Percentiles rank a stretch among this genome's conserved stretches.
Evolutionary conservation across 495 filamentous ascomycete species (phyloP).

Genomic region (Terfezia boudieri): DNA sequence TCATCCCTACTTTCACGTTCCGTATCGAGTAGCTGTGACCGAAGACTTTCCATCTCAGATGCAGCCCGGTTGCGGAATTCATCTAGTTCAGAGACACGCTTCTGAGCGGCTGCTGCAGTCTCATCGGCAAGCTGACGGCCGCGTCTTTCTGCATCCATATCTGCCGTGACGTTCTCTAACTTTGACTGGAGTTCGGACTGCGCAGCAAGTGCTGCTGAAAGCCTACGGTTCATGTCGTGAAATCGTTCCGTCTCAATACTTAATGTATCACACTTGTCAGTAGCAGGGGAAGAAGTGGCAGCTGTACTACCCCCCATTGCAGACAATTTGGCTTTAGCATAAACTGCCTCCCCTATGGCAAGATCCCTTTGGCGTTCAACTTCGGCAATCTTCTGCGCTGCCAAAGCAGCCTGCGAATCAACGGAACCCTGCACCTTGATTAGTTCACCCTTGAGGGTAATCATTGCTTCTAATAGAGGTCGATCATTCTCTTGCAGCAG

Average conservation of each 20-base stretch:
- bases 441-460: slow-evolving; percentile 72
- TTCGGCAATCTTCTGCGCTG: slow-evolving; percentile 75
- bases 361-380: slow-evolving; percentile 82
- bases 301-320: slow-evolving; percentile 24
- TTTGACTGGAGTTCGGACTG: slow-evolving; percentile 55
- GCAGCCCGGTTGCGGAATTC: slow-evolving; percentile 55
- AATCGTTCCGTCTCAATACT: slow-evolving; percentile 18
- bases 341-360: slow-evolving; percentile 77
- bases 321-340: slow-evolving; percentile 80
- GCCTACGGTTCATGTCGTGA: slow-evolving; percentile 57
- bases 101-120: slow-evolving; percentile 58
- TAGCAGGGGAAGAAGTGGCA: not conserved
- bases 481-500: slow-evolving; percentile 74
- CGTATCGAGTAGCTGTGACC: slow-evolving; percentile 57
- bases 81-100: slow-evolving; percentile 63
- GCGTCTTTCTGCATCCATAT: slow-evolving; percentile 59
- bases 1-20: slow-evolving; percentile 60
- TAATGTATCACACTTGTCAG: slow-evolving; percentile 11
- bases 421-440: slow-evolving; percentile 66
- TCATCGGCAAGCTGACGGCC: slow-evolving; percentile 72
- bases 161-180: slow-evolving; percentile 39
- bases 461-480: slow-evolving; percentile 74
- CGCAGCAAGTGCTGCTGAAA: slow-evolving; percentile 54
- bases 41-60: slow-evolving; percentile 61
- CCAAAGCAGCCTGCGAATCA: slow-evolving; percentile 58